A percentile compares a stretch with the other conserved stretches of the same genome.
phyloP scores from a whole-genome alignment of 257 asterid genomes.

The Rehmannia glutinosa region DNA sequence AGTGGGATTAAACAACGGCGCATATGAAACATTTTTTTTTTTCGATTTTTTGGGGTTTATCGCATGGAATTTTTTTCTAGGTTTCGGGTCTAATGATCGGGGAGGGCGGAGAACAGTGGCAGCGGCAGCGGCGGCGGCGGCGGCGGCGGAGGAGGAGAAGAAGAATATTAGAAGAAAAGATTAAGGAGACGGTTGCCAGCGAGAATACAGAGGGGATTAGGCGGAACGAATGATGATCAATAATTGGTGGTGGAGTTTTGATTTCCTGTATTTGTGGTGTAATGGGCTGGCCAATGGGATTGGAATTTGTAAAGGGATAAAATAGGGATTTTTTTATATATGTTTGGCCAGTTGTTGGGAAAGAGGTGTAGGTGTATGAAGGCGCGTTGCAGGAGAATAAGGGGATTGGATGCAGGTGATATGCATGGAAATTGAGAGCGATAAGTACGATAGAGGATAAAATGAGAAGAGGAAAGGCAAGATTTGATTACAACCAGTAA shows the following conservation, averaged over 20 bases:
- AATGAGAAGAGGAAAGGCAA: not conserved
- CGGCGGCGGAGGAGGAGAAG: slow-evolving; percentile 12
- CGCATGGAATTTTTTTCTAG: slow-evolving; percentile 12
- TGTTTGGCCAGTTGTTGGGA: not conserved
- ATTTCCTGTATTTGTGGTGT: slow-evolving; percentile 12
- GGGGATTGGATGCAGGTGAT: slow-evolving; percentile 8
- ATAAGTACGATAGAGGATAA: not conserved
- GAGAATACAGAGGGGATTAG: slow-evolving; percentile 44
- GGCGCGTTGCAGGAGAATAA: slow-evolving; percentile 8
- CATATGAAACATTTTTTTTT: slow-evolving; percentile 29
- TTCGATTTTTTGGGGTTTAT: slow-evolving; percentile 2
- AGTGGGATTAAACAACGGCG: slow-evolving; percentile 20
- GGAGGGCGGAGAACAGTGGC: not conserved
- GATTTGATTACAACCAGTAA: too few relatives aligned
- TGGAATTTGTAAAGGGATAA: not conserved
- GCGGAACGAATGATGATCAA: slow-evolving; percentile 35
- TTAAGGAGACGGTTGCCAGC: slow-evolving; percentile 41
- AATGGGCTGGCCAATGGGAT: slow-evolving; percentile 6
- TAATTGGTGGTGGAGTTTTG: slow-evolving; percentile 44
- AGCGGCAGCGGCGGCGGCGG: slow-evolving; percentile 1
- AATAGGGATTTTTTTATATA: not conserved
- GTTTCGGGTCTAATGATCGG: not conserved
- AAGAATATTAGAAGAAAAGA: slow-evolving; percentile 7
- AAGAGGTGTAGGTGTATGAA: not conserved
- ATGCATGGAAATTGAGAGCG: slow-evolving; percentile 23